Base-by-base conservation (phyloP, 2,329 filamentous ascomycete genomes). In the Decorospora gaudefroyi region DNA sequence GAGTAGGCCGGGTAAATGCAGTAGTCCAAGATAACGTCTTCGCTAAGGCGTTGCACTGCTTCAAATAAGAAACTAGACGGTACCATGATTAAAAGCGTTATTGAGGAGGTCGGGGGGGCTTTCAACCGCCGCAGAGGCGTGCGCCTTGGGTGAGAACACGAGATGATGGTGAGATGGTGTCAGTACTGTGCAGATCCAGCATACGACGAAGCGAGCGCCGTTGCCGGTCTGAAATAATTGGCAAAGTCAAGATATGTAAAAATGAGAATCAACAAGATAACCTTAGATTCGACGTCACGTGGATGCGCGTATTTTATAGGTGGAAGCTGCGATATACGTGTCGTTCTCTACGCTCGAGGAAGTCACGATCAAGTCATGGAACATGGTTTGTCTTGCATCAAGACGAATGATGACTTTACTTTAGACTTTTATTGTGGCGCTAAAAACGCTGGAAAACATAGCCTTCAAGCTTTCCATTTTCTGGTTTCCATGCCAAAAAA, bases 1-100 rank as follows among this genome's bases (percentile, higher is more conserved):
- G 45, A 48, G 44, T 38, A 18, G 43, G 31, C 46, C 47, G 50
- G 53, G 28, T 53, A 53, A 56, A 53, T 56, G 50, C 53, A 52
- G 22, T 44, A 56, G 50, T 40, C 23, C 26, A 17, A 28, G 45
- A 49, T 33, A 49, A 49, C 41, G 40, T 34, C 43, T 22, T 37
- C 36, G 38, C 43, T 41, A 40, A 19, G 23, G 34, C 35, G 19
- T 12, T 38, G 12, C 31, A 13, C 32, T 41, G 43, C 43, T 39
- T 43, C 34, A 21, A 43, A 47, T 47, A 36, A 37, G 43, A 17
- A 18, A 4, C 19, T 22, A 11, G 23, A 31, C 27, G 47, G 13
- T 32, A 25, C 37, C 19, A 28, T 35, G 30, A 28, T 31, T 34
- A 46, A 34, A 46, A 16, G 18, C 17, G n/a, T 45, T 32, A 39